Evolutionary conservation across 768 basidiomycete species (phyloP).

Genomic region (Lactarius sp.): DNA sequence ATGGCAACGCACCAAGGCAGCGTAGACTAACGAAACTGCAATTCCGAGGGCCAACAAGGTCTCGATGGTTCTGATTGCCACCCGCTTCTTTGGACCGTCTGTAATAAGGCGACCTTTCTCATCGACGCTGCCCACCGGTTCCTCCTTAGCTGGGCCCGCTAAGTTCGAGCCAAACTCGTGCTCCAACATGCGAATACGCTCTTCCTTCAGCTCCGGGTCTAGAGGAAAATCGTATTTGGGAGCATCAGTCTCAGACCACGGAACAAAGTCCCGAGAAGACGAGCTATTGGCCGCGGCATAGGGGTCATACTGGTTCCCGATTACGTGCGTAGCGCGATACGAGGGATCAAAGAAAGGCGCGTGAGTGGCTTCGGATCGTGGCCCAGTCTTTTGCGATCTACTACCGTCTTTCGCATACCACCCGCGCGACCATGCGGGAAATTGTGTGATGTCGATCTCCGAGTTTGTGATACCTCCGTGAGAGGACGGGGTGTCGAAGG

Average conservation of each 20-base stretch:
- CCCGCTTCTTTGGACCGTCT: slow-evolving; percentile 57
- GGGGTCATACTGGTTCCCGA: slow-evolving; percentile 23
- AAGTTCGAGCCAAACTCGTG: slow-evolving; percentile 49
- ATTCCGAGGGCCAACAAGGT: slow-evolving; percentile 47
- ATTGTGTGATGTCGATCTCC: slow-evolving; percentile 56
- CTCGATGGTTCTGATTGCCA: slow-evolving; percentile 44
- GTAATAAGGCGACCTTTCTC: slow-evolving; percentile 55
- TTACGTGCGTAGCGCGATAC: background rate
- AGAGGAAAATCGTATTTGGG: slow-evolving; percentile 41
- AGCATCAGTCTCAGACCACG: slow-evolving; percentile 47
- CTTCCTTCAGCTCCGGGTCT: slow-evolving; percentile 54
- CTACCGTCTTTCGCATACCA: slow-evolving; percentile 47
- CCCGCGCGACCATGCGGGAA: slow-evolving; percentile 57
- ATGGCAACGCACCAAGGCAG: slow-evolving; percentile 46
- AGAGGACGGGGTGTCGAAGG: slow-evolving; percentile 13
- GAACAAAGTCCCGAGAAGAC: slow-evolving; percentile 43
- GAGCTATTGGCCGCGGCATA: slow-evolving; percentile 39
- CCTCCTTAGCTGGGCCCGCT: slow-evolving; percentile 38
- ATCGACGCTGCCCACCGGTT: slow-evolving; percentile 55
- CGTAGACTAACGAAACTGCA: slow-evolving; percentile 55
- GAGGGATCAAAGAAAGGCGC: slow-evolving; percentile 36
- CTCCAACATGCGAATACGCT: slow-evolving; percentile 67
- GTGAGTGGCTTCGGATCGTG: slow-evolving; percentile 22
- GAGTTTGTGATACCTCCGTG: slow-evolving; percentile 31
- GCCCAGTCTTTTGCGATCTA: slow-evolving; percentile 8